These are phyloP conservation scores for Tetradesmus obliquus DNA, from an alignment of 139 green algal genomes.

Conservation along the genomic window DNA sequence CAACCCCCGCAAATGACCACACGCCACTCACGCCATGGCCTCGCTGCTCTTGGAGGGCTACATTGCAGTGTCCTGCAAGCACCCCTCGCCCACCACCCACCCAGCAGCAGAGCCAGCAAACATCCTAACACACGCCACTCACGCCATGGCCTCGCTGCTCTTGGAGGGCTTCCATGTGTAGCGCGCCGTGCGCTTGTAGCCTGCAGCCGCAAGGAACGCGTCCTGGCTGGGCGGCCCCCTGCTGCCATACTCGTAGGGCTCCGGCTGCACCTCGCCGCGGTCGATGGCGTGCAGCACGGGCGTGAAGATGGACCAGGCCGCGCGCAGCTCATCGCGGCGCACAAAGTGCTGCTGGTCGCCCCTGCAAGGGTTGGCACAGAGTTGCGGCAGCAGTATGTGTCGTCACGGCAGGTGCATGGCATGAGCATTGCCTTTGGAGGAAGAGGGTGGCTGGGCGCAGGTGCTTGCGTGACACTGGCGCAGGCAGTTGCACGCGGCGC, in stretches of 20 bases:
- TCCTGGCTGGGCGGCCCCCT: constrained; percentile 37
- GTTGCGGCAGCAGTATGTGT: neutral
- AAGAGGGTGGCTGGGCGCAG: no score
- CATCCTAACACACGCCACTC: no score
- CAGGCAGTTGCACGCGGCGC: constrained; percentile 87
- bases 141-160: neutral
- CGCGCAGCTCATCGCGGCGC: constrained; percentile 91
- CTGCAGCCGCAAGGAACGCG: constrained; percentile 27
- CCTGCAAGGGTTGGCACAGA: constrained; percentile 11
- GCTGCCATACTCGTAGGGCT: constrained; percentile 37
- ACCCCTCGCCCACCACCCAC: no score
- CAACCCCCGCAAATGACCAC: no score
- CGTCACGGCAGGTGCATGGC: no score
- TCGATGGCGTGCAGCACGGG: constrained; percentile 92
- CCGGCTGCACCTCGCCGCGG: constrained; percentile 53
- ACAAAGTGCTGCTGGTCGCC: constrained; percentile 99
- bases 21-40: neutral
- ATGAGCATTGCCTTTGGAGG: no score
- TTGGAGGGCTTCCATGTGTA: constrained; percentile 35
- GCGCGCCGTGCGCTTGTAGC: constrained; percentile 21
- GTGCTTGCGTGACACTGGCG: no score
- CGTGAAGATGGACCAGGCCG: constrained; percentile 95
- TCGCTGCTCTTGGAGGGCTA: neutral
- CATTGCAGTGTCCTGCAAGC: no score
- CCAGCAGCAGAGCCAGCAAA: no score